Evolutionary conservation across 768 basidiomycete species (phyloP).

Genomic region (Dacryopinax primogenitus): DNA sequence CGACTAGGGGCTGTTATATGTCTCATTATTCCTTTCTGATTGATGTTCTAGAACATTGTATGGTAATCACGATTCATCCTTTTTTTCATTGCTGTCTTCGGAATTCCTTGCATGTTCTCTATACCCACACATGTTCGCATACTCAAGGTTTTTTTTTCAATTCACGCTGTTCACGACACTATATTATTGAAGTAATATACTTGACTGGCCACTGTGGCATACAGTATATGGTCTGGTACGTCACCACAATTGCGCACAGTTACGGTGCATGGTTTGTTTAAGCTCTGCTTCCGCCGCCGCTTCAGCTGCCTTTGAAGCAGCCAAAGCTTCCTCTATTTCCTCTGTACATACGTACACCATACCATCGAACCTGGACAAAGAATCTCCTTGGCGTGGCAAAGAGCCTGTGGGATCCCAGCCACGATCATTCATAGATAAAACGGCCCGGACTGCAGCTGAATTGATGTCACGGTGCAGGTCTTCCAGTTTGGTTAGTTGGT

Average conservation of each 20-base stretch:
- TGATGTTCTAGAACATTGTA: background rate
- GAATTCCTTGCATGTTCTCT: background rate
- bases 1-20: background rate
- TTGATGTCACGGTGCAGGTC: conserved; percentile 85
- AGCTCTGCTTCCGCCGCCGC: conserved; percentile 63
- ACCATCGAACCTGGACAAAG: conserved; percentile 21
- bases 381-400: conserved; percentile 6
- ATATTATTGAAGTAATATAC: too few relatives aligned
- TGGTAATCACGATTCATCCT: background rate
- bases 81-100: background rate
- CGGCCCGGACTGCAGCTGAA: conserved; percentile 69
- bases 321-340: conserved; percentile 63
- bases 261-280: conserved; percentile 51
- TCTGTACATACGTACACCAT: conserved; percentile 47
- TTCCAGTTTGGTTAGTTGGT: conserved; percentile 58
- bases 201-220: too few relatives aligned
- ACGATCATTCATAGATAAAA: conserved; percentile 70
- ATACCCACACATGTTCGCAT: background rate
- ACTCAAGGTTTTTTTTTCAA: background rate
- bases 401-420: conserved; percentile 59
- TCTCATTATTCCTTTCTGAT: background rate
- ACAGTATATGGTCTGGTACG: background rate
- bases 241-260: conserved; percentile 8
- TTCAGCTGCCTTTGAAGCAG: conserved; percentile 56
- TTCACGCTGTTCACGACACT: background rate